Percentiles rank a stretch among this genome's conserved stretches.
Conservation (phyloP, 352 stramenopile genomes). For the Pythium brachiatum region DNA sequence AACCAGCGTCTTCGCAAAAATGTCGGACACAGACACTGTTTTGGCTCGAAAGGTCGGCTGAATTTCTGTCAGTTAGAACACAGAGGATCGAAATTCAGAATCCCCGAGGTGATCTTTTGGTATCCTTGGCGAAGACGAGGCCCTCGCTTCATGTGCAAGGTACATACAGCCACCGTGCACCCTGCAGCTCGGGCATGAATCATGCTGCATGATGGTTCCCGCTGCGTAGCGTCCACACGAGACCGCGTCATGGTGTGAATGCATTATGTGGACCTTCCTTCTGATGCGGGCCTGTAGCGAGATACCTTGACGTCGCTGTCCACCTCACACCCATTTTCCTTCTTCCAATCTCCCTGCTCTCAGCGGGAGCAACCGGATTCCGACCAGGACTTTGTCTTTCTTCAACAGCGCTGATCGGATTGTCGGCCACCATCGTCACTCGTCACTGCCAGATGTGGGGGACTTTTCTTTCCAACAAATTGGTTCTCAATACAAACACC, state of each 20-base stretch:
- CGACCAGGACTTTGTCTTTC: background rate
- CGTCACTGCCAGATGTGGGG: conserved; percentile 8
- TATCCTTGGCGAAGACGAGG: background rate
- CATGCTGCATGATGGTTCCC: too few relatives aligned
- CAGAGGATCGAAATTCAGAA: background rate
- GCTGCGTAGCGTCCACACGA: too few relatives aligned
- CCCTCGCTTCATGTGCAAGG: background rate
- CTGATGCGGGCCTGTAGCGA: background rate
- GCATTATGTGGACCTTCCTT: background rate
- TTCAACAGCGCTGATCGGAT: conserved; percentile 1
- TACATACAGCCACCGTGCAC: too few relatives aligned
- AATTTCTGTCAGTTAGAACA: background rate
- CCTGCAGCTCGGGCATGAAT: too few relatives aligned
- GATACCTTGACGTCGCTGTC: background rate
- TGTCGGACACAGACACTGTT: too few relatives aligned
- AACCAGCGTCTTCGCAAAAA: too few relatives aligned
- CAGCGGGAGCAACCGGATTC: background rate
- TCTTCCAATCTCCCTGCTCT: background rate
- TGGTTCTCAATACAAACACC: conserved; percentile 1
- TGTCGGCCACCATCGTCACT: conserved; percentile 2
- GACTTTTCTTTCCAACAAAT: background rate
- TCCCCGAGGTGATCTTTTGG: background rate
- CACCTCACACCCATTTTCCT: background rate
- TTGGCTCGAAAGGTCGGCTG: too few relatives aligned
- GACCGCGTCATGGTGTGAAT: background rate